Percentiles rank a stretch among this genome's conserved stretches.
Conservation (phyloP, 208 protist species). For the Perkinsela sp. region DNA sequence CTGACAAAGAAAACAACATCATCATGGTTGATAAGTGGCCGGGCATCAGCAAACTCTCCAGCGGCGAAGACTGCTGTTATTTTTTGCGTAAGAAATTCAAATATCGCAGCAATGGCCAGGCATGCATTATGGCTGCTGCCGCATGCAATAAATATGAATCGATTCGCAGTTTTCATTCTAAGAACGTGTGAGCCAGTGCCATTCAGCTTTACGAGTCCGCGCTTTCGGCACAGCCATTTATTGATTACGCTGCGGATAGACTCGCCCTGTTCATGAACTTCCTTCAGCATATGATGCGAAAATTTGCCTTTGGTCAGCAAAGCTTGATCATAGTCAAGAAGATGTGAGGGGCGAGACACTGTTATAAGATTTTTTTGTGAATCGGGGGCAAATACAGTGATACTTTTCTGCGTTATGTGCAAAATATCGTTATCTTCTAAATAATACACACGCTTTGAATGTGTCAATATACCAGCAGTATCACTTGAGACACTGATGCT, state of each 20-base stretch:
- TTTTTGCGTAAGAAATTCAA: conserved; percentile 67
- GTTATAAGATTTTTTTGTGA: neutral
- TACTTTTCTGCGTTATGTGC: conserved; percentile 17
- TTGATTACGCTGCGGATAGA: conserved; percentile 63
- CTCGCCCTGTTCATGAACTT: conserved; percentile 83
- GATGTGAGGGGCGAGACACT: conserved; percentile 17
- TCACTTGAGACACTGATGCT: conserved; percentile 78
- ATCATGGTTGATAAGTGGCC: conserved; percentile 26
- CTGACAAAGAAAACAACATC: conserved; percentile 69
- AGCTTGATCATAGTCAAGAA: conserved; percentile 42
- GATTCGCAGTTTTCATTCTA: conserved; percentile 16
- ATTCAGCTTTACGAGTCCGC: conserved; percentile 30
- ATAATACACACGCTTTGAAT: conserved; percentile 70
- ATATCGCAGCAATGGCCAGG: conserved; percentile 39
- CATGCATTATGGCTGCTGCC: conserved; percentile 72
- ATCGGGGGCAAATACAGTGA: conserved; percentile 19
- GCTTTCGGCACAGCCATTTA: conserved; percentile 51
- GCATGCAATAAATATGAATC: conserved; percentile 74
- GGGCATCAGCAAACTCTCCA: conserved; percentile 66
- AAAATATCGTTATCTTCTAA: conserved; percentile 77
- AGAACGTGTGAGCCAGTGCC: conserved; percentile 28
- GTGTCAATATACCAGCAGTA: conserved; percentile 60
- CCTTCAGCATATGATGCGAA: conserved; percentile 85
- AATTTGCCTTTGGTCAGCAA: conserved; percentile 65
- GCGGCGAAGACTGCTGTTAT: conserved; percentile 60